These are phyloP conservation scores for Raphanus raphanistrum DNA, from an alignment of 345 rosid genomes.

Conservation along the genomic window DNA sequence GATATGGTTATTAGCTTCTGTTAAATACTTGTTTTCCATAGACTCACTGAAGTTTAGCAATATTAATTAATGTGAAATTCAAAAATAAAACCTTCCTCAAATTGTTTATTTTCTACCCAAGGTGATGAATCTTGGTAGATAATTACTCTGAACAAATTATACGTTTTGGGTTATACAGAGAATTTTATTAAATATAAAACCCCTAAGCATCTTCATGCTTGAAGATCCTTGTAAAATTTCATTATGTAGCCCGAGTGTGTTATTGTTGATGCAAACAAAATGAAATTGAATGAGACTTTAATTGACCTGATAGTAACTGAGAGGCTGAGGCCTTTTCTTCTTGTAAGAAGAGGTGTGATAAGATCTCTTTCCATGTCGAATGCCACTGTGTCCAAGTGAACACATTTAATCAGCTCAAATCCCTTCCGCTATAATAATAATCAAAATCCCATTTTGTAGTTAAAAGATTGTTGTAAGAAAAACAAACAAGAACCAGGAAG, in stretches of 20 bases:
- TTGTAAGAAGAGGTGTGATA: conserved; percentile 90
- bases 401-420: conserved; percentile 74
- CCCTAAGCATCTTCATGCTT: not conserved
- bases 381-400: conserved; percentile 79
- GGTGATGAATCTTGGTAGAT: not conserved
- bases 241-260: not conserved
- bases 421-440: conserved; percentile 65
- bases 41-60: too few species aligned
- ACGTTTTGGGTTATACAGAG: too few species aligned
- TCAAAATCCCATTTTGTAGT: not conserved
- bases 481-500: not conserved
- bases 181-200: too few species aligned
- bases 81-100: too few species aligned
- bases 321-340: conserved; percentile 92
- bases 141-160: too few species aligned
- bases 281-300: too few species aligned
- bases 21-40: not conserved
- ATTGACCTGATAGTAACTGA: conserved; percentile 73
- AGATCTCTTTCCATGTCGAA: conserved; percentile 89
- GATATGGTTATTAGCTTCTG: conserved; percentile 20
- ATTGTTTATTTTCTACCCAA: too few species aligned
- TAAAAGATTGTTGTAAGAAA: not conserved
- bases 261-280: not conserved
- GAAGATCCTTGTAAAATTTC: not conserved
- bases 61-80: too few species aligned